phyloP scores from a whole-genome alignment of 768 basidiomycete genomes.

The Rubroboletus satanas region DNA sequence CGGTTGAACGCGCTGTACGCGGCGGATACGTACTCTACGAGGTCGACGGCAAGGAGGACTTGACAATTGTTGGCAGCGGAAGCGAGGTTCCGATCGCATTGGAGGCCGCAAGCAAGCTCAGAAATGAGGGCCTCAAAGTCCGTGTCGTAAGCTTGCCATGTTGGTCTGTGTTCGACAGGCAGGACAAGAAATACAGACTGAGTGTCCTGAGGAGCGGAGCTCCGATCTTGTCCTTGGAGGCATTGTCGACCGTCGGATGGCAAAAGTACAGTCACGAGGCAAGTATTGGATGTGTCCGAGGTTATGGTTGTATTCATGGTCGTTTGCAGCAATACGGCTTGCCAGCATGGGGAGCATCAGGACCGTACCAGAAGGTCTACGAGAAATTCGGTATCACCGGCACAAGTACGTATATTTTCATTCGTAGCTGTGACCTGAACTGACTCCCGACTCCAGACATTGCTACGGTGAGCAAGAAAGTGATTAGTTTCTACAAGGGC shows the following conservation, averaged over 20 bases:
- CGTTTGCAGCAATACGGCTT: constrained; percentile 62
- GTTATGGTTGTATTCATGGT: neutral
- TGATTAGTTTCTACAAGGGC: constrained; percentile 83
- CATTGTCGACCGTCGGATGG: constrained; percentile 81
- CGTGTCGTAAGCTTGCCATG: constrained; percentile 88
- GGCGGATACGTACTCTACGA: constrained; percentile 93
- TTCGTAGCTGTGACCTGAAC: neutral
- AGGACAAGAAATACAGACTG: constrained; percentile 73
- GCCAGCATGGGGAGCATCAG: constrained; percentile 80
- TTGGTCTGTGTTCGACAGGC: constrained; percentile 84
- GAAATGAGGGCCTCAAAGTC: constrained; percentile 71
- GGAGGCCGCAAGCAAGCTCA: constrained; percentile 80
- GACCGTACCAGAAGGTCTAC: constrained; percentile 87
- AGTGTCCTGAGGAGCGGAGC: constrained; percentile 86
- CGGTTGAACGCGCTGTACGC: constrained; percentile 75
- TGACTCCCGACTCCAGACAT: constrained; percentile 48
- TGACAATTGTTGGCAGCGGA: constrained; percentile 87
- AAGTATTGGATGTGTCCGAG: constrained; percentile 11
- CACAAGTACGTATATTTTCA: constrained; percentile 44
- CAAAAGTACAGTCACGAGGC: constrained; percentile 85
- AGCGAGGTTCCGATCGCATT: constrained; percentile 86
- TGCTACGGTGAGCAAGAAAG: constrained; percentile 78
- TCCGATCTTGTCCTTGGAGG: constrained; percentile 87
- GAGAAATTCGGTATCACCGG: constrained; percentile 87
- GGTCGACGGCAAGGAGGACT: constrained; percentile 62